Base-by-base conservation (phyloP, 2,329 filamentous ascomycete genomes). In the Alternaria brassicicola region DNA sequence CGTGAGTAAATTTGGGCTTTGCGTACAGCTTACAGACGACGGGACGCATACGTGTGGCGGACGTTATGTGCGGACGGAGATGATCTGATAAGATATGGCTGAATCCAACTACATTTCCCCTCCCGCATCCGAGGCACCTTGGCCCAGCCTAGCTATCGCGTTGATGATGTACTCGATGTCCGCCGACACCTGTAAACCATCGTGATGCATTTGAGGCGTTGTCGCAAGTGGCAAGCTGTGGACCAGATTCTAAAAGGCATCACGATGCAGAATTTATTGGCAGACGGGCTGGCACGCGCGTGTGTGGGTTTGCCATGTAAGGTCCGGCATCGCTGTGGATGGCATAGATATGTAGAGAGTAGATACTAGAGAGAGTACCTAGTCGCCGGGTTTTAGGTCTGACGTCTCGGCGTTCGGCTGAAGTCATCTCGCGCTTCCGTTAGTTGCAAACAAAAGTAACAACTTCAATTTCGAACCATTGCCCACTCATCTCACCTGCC, bases 381-480 rank as follows among this genome's bases (percentile, higher is more conserved):
- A 45, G 39, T 59, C 39, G 53, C 36, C 50, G 48, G 52, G 31
- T 52, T 52, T 55, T 57, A 57, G 56, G 61, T 63, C 62, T 67
- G 69, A 62, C 46, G 57, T 63, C 67, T 69, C 68, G 69, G 69
- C 66, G 64, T 52, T 69, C 65, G 66, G 68, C 59, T 58, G 56
- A 65, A 61, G 65, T 63, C 51, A 62, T 62, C 62, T 61, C 55
- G 56, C 65, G 67, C 67, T 64, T 57, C 55, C 50, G 55, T 57
- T 63, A 71, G 67, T 70, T 68, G 55, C 67, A 66, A 69, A 67
- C 63, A 71, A 70, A 68, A 70, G 67, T 68, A 61, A 68, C 66
- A 54, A 55, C 57, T 47, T 62, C 61, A 62, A 58, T 65, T 55
- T 55, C 61, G 46, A 17, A 50, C 60, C 51, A 62, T 57, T 61